These are phyloP conservation scores for Arthroderma sp. DNA, from an alignment of 2,329 filamentous ascomycete species.

Conservation along the genomic window DNA sequence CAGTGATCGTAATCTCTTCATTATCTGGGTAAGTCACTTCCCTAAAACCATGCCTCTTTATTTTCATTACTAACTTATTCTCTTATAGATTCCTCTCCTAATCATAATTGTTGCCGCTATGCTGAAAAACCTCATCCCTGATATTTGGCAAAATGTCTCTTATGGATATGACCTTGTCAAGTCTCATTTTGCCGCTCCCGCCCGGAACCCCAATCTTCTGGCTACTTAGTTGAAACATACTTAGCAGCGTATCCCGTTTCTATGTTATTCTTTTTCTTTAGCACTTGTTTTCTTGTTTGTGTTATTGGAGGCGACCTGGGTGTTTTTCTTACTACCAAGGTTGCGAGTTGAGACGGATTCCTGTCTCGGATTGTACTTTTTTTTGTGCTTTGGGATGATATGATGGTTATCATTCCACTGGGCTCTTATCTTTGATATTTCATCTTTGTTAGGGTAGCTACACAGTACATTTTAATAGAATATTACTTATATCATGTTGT, in stretches of 20 bases:
- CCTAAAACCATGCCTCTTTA: background rate
- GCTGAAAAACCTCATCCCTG: constrained; percentile 34
- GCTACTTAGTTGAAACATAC: background rate
- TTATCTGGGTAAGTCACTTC: constrained; percentile 39
- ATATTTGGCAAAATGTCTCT: constrained; percentile 30
- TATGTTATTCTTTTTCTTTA: constrained; percentile 10
- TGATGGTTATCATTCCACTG: background rate
- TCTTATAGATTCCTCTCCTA: constrained; percentile 36
- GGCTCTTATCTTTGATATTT: background rate
- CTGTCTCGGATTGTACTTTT: background rate
- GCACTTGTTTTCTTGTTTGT: constrained; percentile 13
- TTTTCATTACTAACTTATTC: constrained; percentile 6
- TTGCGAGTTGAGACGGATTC: constrained; percentile 11
- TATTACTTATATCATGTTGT: background rate
- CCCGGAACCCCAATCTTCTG: background rate
- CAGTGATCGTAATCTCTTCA: constrained; percentile 42
- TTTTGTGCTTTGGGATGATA: background rate
- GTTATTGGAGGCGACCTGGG: constrained; percentile 7
- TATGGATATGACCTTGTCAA: constrained; percentile 31
- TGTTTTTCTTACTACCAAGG: constrained; percentile 20
- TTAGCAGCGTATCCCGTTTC: background rate
- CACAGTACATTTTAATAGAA: background rate
- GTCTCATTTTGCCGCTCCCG: constrained; percentile 6
- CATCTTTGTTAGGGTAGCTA: background rate
- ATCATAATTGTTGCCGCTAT: constrained; percentile 36